Percentiles rank a stretch among this genome's conserved stretches.
Conservation (phyloP, 75 land plant species). For the Cunninghamia lanceolata region DNA sequence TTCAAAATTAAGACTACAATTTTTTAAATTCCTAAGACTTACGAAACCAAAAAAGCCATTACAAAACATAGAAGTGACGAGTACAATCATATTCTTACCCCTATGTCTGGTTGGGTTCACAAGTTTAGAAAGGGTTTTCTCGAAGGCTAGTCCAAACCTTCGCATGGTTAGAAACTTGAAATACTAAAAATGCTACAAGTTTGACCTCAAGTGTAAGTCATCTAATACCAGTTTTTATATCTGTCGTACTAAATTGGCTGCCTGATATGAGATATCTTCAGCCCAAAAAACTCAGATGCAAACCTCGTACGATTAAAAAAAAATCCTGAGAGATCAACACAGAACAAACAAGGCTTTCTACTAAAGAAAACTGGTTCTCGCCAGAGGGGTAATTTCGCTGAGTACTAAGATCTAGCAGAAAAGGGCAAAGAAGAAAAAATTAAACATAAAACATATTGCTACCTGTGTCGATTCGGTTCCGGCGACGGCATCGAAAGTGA, state of each 20-base stretch:
- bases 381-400: too few relatives aligned
- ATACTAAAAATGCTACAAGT: not conserved
- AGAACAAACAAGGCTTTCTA: too few relatives aligned
- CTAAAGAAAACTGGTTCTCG: too few relatives aligned
- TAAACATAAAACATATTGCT: not conserved
- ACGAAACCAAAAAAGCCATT: too few relatives aligned
- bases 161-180: too few relatives aligned
- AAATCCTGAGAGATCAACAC: too few relatives aligned
- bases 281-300: too few relatives aligned
- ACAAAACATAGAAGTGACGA: not conserved
- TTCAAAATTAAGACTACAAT: not conserved
- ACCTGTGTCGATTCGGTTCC: conserved; percentile 61
- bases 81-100: not conserved
- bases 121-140: not conserved
- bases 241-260: not conserved
- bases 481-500: conserved; percentile 69
- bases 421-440: not conserved
- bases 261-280: not conserved
- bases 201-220: not conserved
- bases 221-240: not conserved
- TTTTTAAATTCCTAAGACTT: not conserved
- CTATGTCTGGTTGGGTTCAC: not conserved
- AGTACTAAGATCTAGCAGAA: not conserved
- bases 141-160: not conserved
- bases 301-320: too few relatives aligned